phyloP scores from a whole-genome alignment of 441 rosid species.

The Corymbia citriodora region DNA sequence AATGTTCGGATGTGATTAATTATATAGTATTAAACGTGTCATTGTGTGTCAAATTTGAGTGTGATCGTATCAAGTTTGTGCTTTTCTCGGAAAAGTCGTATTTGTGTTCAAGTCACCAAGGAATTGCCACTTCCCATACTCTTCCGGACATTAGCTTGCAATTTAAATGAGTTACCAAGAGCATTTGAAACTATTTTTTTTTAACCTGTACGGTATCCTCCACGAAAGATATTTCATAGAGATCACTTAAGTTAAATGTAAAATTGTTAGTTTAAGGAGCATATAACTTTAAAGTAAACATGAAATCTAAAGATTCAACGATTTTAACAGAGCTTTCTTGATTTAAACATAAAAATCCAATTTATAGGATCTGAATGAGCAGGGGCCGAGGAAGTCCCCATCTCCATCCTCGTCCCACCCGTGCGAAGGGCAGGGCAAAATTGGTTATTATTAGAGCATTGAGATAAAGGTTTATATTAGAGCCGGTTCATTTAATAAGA shows the following conservation, averaged over 20 bases:
- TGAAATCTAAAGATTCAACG: neutral
- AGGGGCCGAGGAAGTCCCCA: rapidly evolving
- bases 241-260: neutral
- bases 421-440: neutral
- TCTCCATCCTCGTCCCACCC: neutral
- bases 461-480: rapidly evolving
- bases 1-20: neutral
- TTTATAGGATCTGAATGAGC: neutral
- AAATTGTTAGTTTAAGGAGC: neutral
- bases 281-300: neutral
- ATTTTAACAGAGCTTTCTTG: neutral
- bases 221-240: neutral
- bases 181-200: too few species aligned
- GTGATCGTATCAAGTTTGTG: rapidly evolving
- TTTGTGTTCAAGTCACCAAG: neutral
- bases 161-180: too few species aligned
- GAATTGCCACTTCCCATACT: neutral
- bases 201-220: too few species aligned
- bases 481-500: neutral
- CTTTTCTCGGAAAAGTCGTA: too few species aligned
- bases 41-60: too few species aligned
- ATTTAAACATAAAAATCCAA: neutral
- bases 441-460: neutral
- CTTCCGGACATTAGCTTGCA: neutral
- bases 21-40: neutral